Base-by-base conservation (phyloP, 805 yeast genomes). In the Wickerhamiella azymoides region DNA sequence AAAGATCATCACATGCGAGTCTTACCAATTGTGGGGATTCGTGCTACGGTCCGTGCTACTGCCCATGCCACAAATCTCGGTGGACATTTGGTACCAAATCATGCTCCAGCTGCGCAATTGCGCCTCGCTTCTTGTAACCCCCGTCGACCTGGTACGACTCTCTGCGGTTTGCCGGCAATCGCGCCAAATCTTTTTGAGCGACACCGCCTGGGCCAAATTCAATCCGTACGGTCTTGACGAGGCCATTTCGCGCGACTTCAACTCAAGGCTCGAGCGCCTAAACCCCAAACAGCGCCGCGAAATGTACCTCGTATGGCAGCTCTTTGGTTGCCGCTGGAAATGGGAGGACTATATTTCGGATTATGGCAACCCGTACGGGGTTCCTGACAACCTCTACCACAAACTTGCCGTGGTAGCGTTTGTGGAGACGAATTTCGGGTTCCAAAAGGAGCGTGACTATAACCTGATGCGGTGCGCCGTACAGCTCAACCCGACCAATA, bases 331-430 rank as follows among this genome's bases (percentile, higher is more conserved):
- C 36, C 21, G 36, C 17, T 40, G 43, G 43, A 35, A 40, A 17
- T 40, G 43, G 43, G 27, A 28, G 27, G 43, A 40, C 28, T 40
- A 40, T 40, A 18, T 28, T 17, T 25, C 30, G 9, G 43, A 40
- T 18, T 35, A 40, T 28, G 43, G 43, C 27, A 26, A 16, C n/a
- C 43, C 43, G 19, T 40, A 40, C 19, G 43, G 43, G n/a, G 43
- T 40, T 5, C 43, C 43, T 14, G 36, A 40, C 36, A 40, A 40
- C n/a, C 16, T 40, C 16, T 40, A 40, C 28, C 43, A 40, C 28
- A 33, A 35, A 17, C 43, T 40, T 2, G 43, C 43, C 3, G 36
- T 40, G 2, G 43, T 40, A 11, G 36, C 43, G 14, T 40, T 26
- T 30, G 43, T 40, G 28, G 43, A 40, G n/a, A 30, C 18, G 11